Conservation (phyloP, 306 rosid genomes). For the Biancaea sappan region DNA sequence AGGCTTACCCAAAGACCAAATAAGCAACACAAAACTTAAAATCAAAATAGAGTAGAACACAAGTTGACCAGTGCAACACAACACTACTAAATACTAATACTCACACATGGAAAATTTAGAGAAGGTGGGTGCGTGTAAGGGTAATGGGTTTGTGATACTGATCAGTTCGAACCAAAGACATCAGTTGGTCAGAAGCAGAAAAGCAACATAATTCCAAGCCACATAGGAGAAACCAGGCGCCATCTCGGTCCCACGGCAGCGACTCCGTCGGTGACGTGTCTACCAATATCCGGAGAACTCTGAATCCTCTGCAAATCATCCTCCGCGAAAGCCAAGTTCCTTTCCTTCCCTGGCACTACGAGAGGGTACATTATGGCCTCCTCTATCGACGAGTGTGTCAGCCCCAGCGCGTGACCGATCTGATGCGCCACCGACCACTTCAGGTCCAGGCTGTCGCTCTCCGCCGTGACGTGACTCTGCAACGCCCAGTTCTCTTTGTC, state of each 20-base stretch:
- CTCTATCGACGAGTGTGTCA: conserved; percentile 25
- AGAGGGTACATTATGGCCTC: conserved; percentile 35
- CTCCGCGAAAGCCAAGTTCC: conserved; percentile 15
- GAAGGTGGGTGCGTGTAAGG: too few relatives aligned
- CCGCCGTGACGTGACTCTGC: background rate
- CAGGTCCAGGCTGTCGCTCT: background rate
- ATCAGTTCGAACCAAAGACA: too few relatives aligned
- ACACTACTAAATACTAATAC: too few relatives aligned
- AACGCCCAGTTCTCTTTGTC: background rate
- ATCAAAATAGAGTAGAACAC: too few relatives aligned
- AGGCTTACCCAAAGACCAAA: too few relatives aligned
- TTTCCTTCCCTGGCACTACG: background rate
- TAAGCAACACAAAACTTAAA: too few relatives aligned
- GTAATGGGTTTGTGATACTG: too few relatives aligned
- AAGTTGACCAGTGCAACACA: too few relatives aligned
- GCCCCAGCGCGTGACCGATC: conserved; percentile 35
- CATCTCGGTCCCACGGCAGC: background rate
- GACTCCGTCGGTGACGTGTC: background rate
- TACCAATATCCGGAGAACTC: too few relatives aligned
- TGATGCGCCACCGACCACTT: conserved; percentile 25
- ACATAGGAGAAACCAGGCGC: background rate
- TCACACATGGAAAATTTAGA: too few relatives aligned
- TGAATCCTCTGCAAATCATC: conserved; percentile 10
- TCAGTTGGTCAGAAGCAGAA: background rate
- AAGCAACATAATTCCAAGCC: background rate